Conservation (phyloP, 2,329 filamentous ascomycete species). For the Zymoseptoria crescenta region DNA sequence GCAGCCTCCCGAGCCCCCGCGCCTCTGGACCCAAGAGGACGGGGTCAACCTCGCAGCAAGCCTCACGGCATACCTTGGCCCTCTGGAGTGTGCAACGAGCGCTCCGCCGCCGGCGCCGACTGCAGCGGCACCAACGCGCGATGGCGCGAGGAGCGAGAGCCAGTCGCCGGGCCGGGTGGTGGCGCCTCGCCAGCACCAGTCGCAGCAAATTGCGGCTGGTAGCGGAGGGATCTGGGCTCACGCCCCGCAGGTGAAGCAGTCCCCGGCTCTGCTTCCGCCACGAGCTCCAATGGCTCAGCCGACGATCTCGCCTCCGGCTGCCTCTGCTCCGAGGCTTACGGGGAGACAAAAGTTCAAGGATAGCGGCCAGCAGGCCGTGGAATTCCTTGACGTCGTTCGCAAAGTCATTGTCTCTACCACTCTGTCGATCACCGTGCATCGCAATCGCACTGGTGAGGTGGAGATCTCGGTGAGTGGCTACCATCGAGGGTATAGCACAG, state of each 20-base stretch:
- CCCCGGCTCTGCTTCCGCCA: not conserved
- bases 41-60: not conserved
- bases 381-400: not conserved
- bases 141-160: not conserved
- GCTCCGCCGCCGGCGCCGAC: not conserved
- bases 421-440: not conserved
- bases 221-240: not conserved
- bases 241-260: not conserved
- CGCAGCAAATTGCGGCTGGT: not conserved
- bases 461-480: not conserved
- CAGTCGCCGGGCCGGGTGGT: not conserved
- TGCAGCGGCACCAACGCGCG: not conserved
- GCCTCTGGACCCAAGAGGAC: not conserved
- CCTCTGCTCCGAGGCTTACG: not conserved
- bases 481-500: not conserved
- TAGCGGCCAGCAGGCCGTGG: not conserved
- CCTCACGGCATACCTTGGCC: not conserved
- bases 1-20: not conserved
- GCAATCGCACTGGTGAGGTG: not conserved
- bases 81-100: not conserved
- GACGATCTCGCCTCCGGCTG: not conserved
- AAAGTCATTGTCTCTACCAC: not conserved
- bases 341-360: not conserved
- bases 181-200: not conserved
- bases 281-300: not conserved